Base-by-base conservation (phyloP, 495 filamentous ascomycete species). In the Lasiosphaeria hispida region DNA sequence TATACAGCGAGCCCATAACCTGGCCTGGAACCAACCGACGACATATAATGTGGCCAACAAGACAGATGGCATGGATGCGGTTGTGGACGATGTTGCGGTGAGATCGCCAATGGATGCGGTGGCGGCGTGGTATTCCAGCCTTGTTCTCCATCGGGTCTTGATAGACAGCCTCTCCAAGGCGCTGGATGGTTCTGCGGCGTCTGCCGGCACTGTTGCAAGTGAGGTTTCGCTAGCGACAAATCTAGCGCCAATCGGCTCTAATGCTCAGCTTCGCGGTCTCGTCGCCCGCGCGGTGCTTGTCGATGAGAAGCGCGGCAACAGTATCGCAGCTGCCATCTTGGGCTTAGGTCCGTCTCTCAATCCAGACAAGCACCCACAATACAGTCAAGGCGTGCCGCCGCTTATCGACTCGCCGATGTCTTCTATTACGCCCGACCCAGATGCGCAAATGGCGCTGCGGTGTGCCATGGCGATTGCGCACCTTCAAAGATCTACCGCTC, bases 41-140 rank as follows among this genome's bases (percentile, higher is more conserved):
- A 83, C 84, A 11, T 77, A 87, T 61, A 81, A 86, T 19, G 79
- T 84, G 1, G 74, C 77, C 14, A 77, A 80, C 9, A 72, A 81
- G 34, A 85, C 86, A 50, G 87, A 87, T 42, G 83, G 88, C 23
- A 87, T 96, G 74, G 88, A 96, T 67, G 79, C 85, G 11, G 90
- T 96, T 10, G 88, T 93, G 15, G 89, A 93, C 37, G 93, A 97
- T 63, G 82, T 84, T 40, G 86, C 92, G 5, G 92, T 97, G 49
- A 85, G 88, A 35, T 92, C 90, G 10, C 90, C 92, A 7, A 82
- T 96, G 57, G 93, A 97, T 69, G 91, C 90, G 23, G 80, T 96
- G 15, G 89, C 92, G 11, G 88, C 92, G 0, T 96, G 92, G 93
- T 93, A 85, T 77, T 95, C 91, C 1, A 87, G 84, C 61, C 79